Evolutionary conservation across 176 grass and related monocot genomes (phyloP).

Genomic region (Oryza punctata): DNA sequence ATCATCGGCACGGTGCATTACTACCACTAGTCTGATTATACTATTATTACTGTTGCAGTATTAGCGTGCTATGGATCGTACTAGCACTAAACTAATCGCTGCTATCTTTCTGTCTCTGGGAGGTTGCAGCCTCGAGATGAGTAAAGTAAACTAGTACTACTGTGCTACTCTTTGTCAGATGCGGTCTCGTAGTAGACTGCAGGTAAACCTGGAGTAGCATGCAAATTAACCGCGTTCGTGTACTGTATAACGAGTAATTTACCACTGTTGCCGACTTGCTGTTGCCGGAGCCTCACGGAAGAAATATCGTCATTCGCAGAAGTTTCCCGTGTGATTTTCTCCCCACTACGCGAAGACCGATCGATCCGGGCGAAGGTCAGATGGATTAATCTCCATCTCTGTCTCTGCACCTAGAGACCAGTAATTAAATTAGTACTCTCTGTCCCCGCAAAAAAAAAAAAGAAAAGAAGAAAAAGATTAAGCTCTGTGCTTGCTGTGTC

Average conservation of each 20-base stretch:
- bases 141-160: conserved; percentile 1
- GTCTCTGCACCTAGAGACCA: too few species aligned
- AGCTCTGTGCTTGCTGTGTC: background rate
- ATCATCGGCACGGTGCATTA: background rate
- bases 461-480: too few species aligned
- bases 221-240: background rate
- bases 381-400: too few species aligned
- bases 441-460: too few species aligned
- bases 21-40: background rate
- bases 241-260: background rate
- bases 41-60: background rate
- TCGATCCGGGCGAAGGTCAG: background rate
- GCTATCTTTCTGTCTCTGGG: background rate
- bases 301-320: background rate
- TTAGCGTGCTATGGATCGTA: background rate
- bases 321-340: background rate
- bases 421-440: background rate
- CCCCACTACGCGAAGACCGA: background rate
- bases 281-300: too few species aligned
- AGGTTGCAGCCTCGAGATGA: background rate
- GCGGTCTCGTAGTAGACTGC: background rate
- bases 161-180: background rate
- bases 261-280: too few species aligned
- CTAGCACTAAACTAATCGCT: background rate
- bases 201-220: conserved; percentile 24